Percentiles rank a stretch among this genome's conserved stretches.
Evolutionary conservation across 805 yeast genomes (phyloP).

Genomic region (Yamadazyma sp.): DNA sequence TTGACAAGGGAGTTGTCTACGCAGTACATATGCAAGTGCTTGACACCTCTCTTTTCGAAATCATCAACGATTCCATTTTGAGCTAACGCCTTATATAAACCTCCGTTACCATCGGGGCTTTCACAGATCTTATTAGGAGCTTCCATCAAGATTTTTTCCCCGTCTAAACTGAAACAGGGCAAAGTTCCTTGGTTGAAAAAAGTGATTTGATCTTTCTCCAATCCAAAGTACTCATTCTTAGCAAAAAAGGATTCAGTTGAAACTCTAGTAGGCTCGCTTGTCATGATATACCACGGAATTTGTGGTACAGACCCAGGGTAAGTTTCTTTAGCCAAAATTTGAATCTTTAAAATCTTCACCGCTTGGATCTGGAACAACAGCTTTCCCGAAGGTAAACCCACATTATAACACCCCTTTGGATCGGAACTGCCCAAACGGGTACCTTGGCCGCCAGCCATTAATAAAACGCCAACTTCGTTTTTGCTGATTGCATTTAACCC

Average conservation of each 20-base stretch:
- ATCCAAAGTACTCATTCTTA: slow-evolving; percentile 68
- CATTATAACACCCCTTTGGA: slow-evolving; percentile 94
- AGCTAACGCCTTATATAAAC: slow-evolving; percentile 80
- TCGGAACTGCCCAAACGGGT: slow-evolving; percentile 84
- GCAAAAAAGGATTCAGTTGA: slow-evolving; percentile 73
- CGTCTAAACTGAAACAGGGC: slow-evolving; percentile 80
- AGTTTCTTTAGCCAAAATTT: slow-evolving; percentile 47
- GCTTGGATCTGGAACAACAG: slow-evolving; percentile 92
- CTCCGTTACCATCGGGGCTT: slow-evolving; percentile 99
- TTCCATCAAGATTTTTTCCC: slow-evolving; percentile 66
- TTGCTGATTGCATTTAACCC: slow-evolving; percentile 71
- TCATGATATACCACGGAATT: slow-evolving; percentile 91
- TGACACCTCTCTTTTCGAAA: slow-evolving; percentile 62
- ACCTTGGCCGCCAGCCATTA: slow-evolving; percentile 99
- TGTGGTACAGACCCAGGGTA: slow-evolving; percentile 25
- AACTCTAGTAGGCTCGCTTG: slow-evolving; percentile 80
- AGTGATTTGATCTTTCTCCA: slow-evolving; percentile 54
- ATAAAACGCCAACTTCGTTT: slow-evolving; percentile 81
- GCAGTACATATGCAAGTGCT: slow-evolving; percentile 94
- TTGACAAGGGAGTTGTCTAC: slow-evolving; percentile 91
- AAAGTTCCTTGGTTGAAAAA: slow-evolving; percentile 95
- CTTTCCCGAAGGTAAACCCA: slow-evolving; percentile 80
- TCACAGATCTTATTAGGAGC: slow-evolving; percentile 58
- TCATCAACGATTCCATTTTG: slow-evolving; percentile 67
- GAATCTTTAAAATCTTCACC: slow-evolving; percentile 70